Conservation (phyloP, 805 yeast genomes). For the Candida michaelii region DNA sequence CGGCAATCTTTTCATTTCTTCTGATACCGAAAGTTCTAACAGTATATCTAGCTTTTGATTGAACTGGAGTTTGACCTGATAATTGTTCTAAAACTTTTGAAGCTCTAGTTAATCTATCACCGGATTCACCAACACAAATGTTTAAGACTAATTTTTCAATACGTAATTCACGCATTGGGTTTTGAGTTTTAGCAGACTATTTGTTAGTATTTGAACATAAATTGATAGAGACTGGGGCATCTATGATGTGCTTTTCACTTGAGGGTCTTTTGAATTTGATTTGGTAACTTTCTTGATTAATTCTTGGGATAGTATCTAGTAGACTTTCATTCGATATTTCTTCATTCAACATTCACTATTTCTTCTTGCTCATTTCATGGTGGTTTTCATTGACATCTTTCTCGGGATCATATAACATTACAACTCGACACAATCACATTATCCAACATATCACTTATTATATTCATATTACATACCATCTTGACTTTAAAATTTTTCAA, state of each 20-base stretch:
- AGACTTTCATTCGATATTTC: no score
- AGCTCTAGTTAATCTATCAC: slow-evolving; percentile 99
- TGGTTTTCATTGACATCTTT: no score
- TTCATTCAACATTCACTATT: no score
- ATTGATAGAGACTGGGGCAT: not conserved
- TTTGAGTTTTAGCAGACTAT: slow-evolving; percentile 51
- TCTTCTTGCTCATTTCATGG: no score
- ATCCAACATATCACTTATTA: not conserved
- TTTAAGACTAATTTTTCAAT: slow-evolving; percentile 99
- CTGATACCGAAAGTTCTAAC: slow-evolving; percentile 99
- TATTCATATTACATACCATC: slow-evolving; percentile 5
- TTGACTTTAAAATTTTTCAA: slow-evolving; percentile 7
- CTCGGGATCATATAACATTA: no score
- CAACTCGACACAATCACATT: no score
- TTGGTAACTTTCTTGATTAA: no score
- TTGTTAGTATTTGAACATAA: slow-evolving; percentile 13
- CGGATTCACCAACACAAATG: slow-evolving; percentile 99
- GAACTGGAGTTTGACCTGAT: slow-evolving; percentile 99
- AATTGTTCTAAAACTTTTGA: slow-evolving; percentile 99
- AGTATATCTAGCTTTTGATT: slow-evolving; percentile 99
- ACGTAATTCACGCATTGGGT: slow-evolving; percentile 98
- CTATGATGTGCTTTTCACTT: no score
- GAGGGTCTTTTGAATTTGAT: no score
- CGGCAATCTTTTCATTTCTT: slow-evolving; percentile 99
- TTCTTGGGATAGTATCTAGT: no score